Evolutionary conservation across 2,329 filamentous ascomycete species (phyloP), one percentile per base, ranked within the genome.

Genomic region (Verticillium isaacii): DNA sequence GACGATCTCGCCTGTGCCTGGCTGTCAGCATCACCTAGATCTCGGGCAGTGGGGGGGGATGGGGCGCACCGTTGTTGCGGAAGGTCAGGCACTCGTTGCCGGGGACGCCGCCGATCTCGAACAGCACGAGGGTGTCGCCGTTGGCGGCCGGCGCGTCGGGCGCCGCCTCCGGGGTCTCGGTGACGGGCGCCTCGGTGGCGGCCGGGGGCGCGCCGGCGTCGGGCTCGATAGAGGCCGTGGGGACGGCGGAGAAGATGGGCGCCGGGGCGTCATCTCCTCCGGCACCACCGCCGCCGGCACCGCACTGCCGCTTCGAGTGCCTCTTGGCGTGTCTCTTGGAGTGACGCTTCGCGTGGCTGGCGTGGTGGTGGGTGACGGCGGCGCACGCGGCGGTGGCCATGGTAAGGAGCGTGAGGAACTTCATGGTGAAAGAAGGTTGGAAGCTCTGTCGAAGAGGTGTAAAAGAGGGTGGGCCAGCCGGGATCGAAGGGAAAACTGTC

Each of bases 41-140:
- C 4, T 37, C 9, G 15, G 34, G 56, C 34, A 62, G 45, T 9
- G 25, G 23, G 52, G 7, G 54, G 32, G 25, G 25, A 11, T 41
- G 29, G 9, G 5, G 37, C 60, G 14, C 64, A 74, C 74, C 75
- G 60, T 78, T 77, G 65, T 78, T 78, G 61, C 76, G 72, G 66
- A 78, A 78, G 15, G 75, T 78, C n/a, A 78, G 66, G 62, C 70
- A 73, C 65, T 74, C 71, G 61, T 74, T 73, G 57, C 71, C 71
- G 0, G 72, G 68, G 6, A 78, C 66, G 23, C 76, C 75, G 19
- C 68, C 70, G 57, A 74, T 67, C 65, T 78, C 75, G 41, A 71
- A 74, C 62, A 77, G 70, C n/a, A 78, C 75, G 5, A 77, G 64
- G 60, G 50, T 68, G 25, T 68, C 60, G 12, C 64, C 55, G 32